Base-by-base conservation (phyloP, 2,329 filamentous ascomycete genomes). In the Cladophialophora psammophila region DNA sequence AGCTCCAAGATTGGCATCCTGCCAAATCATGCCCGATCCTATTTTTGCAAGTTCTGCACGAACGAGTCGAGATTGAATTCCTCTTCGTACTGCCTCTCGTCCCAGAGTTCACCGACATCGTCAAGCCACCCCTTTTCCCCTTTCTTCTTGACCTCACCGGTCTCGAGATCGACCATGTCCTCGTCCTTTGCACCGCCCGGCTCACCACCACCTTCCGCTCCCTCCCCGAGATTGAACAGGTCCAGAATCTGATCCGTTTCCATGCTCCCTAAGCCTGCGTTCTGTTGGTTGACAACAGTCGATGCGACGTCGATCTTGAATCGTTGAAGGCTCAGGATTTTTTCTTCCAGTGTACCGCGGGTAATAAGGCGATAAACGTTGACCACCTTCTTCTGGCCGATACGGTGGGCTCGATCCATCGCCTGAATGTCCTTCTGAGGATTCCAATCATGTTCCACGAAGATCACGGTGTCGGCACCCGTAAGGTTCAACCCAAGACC, bases 381-480 rank as follows among this genome's bases (percentile, higher is more conserved):
- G 73, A 99, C 95, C 42, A 98, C 95, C 86, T 98, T 99, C 88
- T 99, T 99, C 83, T 99, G 95, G 1, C 95, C 95, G 74, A 99
- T 98, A 73, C 95, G 90, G 84, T 99, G 95, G 8, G 95, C 95
- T 67, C 95, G 93, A 77, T 99, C 95, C 95, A 99, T 99, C 72
- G 95, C 95, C 77, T 99, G 95, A 72, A 99, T 88, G 80, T 99
- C 95, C 79, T 97, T 97, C 78, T 99, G 95, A 36, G 95, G 95
- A 77, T 99, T 99, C 95, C 95, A 99, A 79, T 99, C 95, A 79
- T 99, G 96, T 80, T 99, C 95, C 35, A 99, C 96, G 75, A 99
- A 99, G 74, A 99, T 99, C 78, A 99, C 95, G 0, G 95, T 99
- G 79, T 99, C 95, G 3, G 95, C 95, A 72, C 95, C 95, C 0